These are phyloP conservation scores for Sclerotiophoma versabilis DNA, from an alignment of 2,329 filamentous ascomycete genomes.

Conservation along the genomic window DNA sequence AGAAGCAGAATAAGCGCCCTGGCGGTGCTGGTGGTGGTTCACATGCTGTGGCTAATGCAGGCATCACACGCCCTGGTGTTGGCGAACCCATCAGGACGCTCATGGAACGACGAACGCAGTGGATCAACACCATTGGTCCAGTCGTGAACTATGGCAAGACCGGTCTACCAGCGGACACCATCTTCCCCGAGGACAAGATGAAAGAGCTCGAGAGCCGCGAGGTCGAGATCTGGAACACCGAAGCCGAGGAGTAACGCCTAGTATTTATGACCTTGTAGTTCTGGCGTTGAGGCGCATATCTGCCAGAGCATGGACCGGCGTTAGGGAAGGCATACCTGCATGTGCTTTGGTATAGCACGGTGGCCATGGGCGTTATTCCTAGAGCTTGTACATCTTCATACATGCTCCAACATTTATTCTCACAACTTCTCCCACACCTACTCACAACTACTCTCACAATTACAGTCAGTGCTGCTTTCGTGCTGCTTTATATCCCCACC, in stretches of 20 bases:
- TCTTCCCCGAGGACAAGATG: constrained; percentile 80
- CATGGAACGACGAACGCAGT: constrained; percentile 88
- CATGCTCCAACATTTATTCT: too few species aligned
- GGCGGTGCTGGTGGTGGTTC: constrained; percentile 78
- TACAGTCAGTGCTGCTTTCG: too few species aligned
- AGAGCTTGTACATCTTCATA: background rate
- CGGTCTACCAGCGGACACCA: constrained; percentile 75
- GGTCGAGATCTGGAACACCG: constrained; percentile 82
- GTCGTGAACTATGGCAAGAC: constrained; percentile 87
- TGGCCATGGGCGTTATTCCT: background rate
- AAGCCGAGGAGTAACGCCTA: constrained; percentile 64
- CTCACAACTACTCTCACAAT: too few species aligned
- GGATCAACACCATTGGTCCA: constrained; percentile 89
- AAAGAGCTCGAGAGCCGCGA: constrained; percentile 75
- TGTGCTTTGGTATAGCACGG: background rate
- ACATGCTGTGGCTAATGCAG: constrained; percentile 56
- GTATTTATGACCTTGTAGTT: background rate
- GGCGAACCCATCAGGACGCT: constrained; percentile 89
- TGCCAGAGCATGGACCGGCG: background rate
- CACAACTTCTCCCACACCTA: too few species aligned
- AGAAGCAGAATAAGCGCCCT: constrained; percentile 80
- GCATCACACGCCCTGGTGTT: constrained; percentile 64
- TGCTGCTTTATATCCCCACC: too few species aligned
- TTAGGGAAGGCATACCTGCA: background rate
- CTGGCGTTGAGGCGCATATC: background rate